Base-by-base conservation (phyloP, 1,139 yeast species). In the Candida neerlandica region DNA sequence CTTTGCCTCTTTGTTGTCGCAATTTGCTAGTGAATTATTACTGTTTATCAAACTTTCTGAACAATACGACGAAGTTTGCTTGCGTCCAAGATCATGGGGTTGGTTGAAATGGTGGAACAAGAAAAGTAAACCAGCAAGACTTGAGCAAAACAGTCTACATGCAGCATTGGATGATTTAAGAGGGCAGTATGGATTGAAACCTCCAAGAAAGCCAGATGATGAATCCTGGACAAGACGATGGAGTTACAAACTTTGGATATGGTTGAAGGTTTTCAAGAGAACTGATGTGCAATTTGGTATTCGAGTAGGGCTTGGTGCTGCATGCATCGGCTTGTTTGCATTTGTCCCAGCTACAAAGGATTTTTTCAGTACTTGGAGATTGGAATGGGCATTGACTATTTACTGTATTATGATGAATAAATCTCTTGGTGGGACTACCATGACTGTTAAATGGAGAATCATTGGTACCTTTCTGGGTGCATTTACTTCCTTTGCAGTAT, bases 351-450 rank as follows among this genome's bases (percentile, higher is more conserved):
- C 64, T 4, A 78, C 90, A 0, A 74, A 84, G 49, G 73, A 74
- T 5, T 55, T 65, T 0, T 89, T 88, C 58, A 77, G 71, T 45
- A 75, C 72, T 46, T 88, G 92, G 91, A 70, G 94, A 56, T 85
- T 88, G 14, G 96, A 89, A 64, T 89, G 96, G 96, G 86, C 91
- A 0, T 69, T 89, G 37, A 86, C 88, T 12, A 84, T 92, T 0
- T 89, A 84, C 60, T 84, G 89, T 58, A 86, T 89, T 50, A 87
- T 89, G 74, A 88, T 89, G 94, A 87, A 85, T 60, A 88, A 88
- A 61, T 85, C 92, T 0, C 72, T 88, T n/a, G 96, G 96, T 12
- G 96, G 96, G 0, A 89, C 96, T 0, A 79, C 89, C 14, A 82
- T 85, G 82, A 86, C 95, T 0, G 84, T 86, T 1, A 85, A 86